phyloP scores from a whole-genome alignment of 2,329 filamentous ascomycete genomes.

The Didymella lethalis region DNA sequence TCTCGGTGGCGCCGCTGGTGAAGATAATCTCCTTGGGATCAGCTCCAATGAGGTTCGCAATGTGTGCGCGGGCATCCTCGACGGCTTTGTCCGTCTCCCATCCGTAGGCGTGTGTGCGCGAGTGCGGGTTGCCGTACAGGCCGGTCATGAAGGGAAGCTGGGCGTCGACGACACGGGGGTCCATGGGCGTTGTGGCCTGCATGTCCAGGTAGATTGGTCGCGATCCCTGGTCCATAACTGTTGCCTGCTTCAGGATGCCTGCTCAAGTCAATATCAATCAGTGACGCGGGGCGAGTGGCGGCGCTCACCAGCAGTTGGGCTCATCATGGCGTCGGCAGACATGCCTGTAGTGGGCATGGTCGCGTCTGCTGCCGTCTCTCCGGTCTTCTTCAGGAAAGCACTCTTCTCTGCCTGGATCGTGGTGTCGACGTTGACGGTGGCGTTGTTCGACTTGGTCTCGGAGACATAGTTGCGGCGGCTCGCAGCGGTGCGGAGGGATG shows the following conservation, averaged over 20 bases:
- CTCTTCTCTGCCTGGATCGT: slow-evolving; percentile 88
- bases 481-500: slow-evolving; percentile 51
- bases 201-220: slow-evolving; percentile 97
- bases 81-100: slow-evolving; percentile 98
- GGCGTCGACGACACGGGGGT: slow-evolving; percentile 91
- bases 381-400: slow-evolving; percentile 71
- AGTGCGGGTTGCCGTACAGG: slow-evolving; percentile 96
- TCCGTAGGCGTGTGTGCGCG: slow-evolving; percentile 94
- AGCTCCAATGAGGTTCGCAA: slow-evolving; percentile 88
- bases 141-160: slow-evolving; percentile 97
- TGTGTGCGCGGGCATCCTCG: slow-evolving; percentile 82
- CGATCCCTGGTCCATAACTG: slow-evolving; percentile 89
- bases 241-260: slow-evolving; percentile 89
- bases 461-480: slow-evolving; percentile 77
- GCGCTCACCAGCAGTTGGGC: slow-evolving; percentile 72
- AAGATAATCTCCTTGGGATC: slow-evolving; percentile 99
- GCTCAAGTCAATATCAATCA: slow-evolving; percentile 26
- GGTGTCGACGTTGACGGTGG: slow-evolving; percentile 82
- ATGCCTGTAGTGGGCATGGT: slow-evolving; percentile 66
- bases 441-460: slow-evolving; percentile 78
- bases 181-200: slow-evolving; percentile 95
- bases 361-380: slow-evolving; percentile 62
- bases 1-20: slow-evolving; percentile 96
- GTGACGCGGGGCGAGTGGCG: slow-evolving; percentile 6
- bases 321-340: slow-evolving; percentile 74